Base-by-base conservation (phyloP, 257 asterid species). In the Fraxinus pennsylvanica region DNA sequence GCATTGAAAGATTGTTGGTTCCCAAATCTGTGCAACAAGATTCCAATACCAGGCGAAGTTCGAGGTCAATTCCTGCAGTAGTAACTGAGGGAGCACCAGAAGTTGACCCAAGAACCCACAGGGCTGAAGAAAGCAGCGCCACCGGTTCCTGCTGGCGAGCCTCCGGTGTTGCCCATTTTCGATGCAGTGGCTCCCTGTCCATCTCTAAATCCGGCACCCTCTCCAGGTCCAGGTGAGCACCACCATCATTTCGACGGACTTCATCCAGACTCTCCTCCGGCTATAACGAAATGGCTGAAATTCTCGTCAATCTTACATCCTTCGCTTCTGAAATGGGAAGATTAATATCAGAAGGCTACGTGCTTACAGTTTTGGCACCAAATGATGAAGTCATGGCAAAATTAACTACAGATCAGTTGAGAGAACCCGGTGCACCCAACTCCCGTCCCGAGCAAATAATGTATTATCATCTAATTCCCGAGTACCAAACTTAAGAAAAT, bases 301-400 rank as follows among this genome's bases (percentile, higher is more conserved):
- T 95, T 10, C 33, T 93, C 0, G 99, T 95, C 0, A 91, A 95
- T 76, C 88, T 95, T 5, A 95, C 99, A 1, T 95, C 99, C 0
- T 30, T 95, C 13, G 99, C 99, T 3, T 61, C 99, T 0, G 99
- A 95, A 76, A 95, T 95, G 99, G 99, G 99, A 15, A 86, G 89
- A 73, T 68, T 95, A 13, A 97, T 95, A 0, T 93, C 99, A 0
- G 98, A 95, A 75, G 98, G 99, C 0, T 95, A 95, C 5, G 96
- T 89, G 1, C 61, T 95, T 14, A 95, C 98, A 0, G 98, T 95
- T 0, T 68, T 95, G 22, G 97, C 99, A 0, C 98, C 98, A 0
- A 91, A 95, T 74, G 98, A 95, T 70, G 99, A 95, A 73, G 99
- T 97, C 19, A 93, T 95, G 99, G 97, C 97, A 14, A 95, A 95